Base-by-base conservation (phyloP, 305 asterid species). In the Fraxinus xanthoxyloides region DNA sequence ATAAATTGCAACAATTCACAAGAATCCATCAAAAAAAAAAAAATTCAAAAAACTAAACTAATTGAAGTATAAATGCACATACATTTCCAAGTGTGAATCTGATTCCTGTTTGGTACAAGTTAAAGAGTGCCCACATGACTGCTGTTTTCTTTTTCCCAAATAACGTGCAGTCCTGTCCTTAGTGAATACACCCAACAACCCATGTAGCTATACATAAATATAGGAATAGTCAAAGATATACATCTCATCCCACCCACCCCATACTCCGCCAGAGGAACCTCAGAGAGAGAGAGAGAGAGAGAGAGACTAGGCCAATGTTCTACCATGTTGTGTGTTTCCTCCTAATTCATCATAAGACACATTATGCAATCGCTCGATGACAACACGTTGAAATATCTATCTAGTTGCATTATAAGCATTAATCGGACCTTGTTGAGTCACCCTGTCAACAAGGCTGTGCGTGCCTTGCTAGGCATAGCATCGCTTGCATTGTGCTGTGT, bases 171-270 rank as follows among this genome's bases (percentile, higher is more conserved):
- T 76, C 79, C 56, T 63, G 76, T 76, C 77, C 54, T 61, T 78
- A 61, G 84, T 81, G 82, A 86, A 88, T 82, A 80, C 81, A 83
- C 85, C 91, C 89, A 86, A 86, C 88, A 84, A 84, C 88, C 89
- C 88, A 88, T 75, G 89, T 82, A 85, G 59, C 65, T 32, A 17
- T 75, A 77, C 82, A 74, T 85, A 84, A 74, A 79, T 72, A 43
- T 31, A 77, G 59, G 72, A 84, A 78, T 78, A 46, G 81, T 63
- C 84, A 77, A 7, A 75, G 77, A 80, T 84, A 87, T 84, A 80
- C 87, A 86, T 77, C 84, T 81, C 85, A 73, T 15, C 32, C n/a
- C 36, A 19, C 54, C 77, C 7, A 5, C 7, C 26, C 77, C 48
- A 8, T 38, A 38, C 48, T 38, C 48, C 48, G 13, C 13, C 13